Percentiles rank a stretch among this genome's conserved stretches.
Evolutionary conservation across 208 protist genomes (phyloP).

Genomic region (Kentomonas sorsogonicus): DNA sequence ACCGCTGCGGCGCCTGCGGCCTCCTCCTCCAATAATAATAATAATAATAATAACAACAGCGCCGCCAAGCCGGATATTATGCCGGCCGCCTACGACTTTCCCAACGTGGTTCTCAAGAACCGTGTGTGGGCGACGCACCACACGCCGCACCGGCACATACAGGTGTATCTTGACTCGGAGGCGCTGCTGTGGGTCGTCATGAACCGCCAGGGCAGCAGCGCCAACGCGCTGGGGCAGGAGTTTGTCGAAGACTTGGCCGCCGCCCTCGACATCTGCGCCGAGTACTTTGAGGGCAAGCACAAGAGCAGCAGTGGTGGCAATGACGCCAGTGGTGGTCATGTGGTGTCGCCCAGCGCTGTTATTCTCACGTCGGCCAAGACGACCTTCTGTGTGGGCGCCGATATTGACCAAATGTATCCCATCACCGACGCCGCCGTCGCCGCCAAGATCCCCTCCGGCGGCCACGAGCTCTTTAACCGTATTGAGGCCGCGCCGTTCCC

Average conservation of each 20-base stretch:
- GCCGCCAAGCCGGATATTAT: conserved; percentile 12
- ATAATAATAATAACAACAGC: background rate
- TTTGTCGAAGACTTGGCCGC: conserved; percentile 46
- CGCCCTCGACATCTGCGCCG: conserved; percentile 60
- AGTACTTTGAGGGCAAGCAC: conserved; percentile 52
- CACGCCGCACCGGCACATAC: conserved; percentile 57
- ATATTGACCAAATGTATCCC: conserved; percentile 78
- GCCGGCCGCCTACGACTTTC: conserved; percentile 38
- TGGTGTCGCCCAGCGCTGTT: no score
- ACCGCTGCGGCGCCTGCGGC: conserved; percentile 4
- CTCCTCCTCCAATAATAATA: background rate
- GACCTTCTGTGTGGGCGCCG: conserved; percentile 77
- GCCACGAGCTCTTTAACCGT: conserved; percentile 65
- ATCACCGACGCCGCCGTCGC: conserved; percentile 43
- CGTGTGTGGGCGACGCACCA: conserved; percentile 44
- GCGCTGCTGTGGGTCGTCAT: conserved; percentile 80
- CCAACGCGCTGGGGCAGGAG: conserved; percentile 66
- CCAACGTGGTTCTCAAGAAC: conserved; percentile 30
- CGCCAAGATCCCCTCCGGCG: conserved; percentile 24
- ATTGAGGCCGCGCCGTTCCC: conserved; percentile 61
- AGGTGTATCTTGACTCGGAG: conserved; percentile 66
- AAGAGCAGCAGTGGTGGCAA: no score
- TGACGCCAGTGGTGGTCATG: no score
- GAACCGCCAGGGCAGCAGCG: conserved; percentile 65
- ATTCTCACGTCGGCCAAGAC: conserved; percentile 72